Conservation (phyloP, 768 basidiomycete genomes). For the Pleurotus cornucopiae region DNA sequence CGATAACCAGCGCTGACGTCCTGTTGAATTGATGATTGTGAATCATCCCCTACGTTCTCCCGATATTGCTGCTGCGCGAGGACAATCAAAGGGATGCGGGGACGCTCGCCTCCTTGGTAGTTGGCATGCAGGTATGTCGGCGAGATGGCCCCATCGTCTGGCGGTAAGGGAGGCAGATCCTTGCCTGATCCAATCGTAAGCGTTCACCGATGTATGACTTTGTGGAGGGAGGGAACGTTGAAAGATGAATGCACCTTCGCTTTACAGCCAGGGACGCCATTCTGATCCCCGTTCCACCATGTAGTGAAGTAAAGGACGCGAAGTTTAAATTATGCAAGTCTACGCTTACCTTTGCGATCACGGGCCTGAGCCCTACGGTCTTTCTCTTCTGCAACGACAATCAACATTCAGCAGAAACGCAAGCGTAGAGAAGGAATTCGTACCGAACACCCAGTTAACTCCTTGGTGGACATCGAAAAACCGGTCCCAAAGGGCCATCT, state of each 20-base stretch:
- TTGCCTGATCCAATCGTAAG: constrained; percentile 5
- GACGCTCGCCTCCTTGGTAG: constrained; percentile 25
- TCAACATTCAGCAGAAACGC: constrained; percentile 10
- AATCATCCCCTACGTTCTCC: constrained; percentile 18
- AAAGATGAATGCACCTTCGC: constrained; percentile 60
- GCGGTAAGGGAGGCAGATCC: constrained; percentile 17
- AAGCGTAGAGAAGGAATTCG: constrained; percentile 19
- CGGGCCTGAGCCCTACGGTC: constrained; percentile 55
- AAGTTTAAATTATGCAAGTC: constrained; percentile 24
- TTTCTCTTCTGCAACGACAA: constrained; percentile 56
- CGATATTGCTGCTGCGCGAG: constrained; percentile 51
- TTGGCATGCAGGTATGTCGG: constrained; percentile 4
- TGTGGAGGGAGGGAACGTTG: constrained; percentile 13
- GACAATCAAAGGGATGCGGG: constrained; percentile 57
- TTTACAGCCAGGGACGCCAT: constrained; percentile 40
- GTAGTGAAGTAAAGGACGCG: constrained; percentile 11
- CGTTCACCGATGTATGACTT: neutral
- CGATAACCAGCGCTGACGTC: constrained; percentile 25
- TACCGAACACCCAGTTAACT: constrained; percentile 71
- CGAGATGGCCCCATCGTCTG: constrained; percentile 7
- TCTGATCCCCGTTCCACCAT: constrained; percentile 16
- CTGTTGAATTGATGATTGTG: constrained; percentile 12
- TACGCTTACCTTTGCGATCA: constrained; percentile 83
- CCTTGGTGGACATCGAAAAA: constrained; percentile 83
- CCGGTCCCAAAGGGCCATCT: constrained; percentile 79